Percentiles rank a stretch among this genome's conserved stretches.
Conservation (phyloP, 2,329 filamentous ascomycete genomes). For the Aspergillus aculeatus region DNA sequence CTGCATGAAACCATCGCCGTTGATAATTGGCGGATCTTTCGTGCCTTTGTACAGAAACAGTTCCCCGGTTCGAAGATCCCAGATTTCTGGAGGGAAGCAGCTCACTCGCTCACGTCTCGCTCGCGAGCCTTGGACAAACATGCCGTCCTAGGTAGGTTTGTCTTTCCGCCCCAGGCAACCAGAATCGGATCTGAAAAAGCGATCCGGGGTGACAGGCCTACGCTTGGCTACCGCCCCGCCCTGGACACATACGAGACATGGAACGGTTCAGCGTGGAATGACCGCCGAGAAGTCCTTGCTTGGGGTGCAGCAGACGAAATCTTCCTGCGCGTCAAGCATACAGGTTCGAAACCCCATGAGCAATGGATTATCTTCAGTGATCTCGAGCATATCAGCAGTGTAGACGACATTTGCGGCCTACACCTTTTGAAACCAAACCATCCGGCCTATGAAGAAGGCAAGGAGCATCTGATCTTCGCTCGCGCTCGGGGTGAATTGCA, state of each 20-base stretch:
- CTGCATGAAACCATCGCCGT: conserved; percentile 48
- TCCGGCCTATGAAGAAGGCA: conserved; percentile 29
- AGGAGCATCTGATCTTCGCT: conserved; percentile 54
- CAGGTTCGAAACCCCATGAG: conserved; percentile 33
- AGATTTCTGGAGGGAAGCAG: conserved; percentile 50
- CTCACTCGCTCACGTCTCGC: conserved; percentile 55
- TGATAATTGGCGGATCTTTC: conserved; percentile 50
- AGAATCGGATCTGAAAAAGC: conserved; percentile 34
- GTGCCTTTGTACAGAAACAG: conserved; percentile 47
- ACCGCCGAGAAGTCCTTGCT: conserved; percentile 56
- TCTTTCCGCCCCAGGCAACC: conserved; percentile 48
- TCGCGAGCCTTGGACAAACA: conserved; percentile 58
- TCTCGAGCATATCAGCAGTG: conserved; percentile 50
- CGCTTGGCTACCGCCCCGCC: conserved; percentile 58
- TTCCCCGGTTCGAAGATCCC: conserved; percentile 49
- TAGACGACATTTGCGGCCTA: conserved; percentile 60
- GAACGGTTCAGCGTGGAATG: conserved; percentile 46
- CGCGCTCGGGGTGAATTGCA: conserved; percentile 56
- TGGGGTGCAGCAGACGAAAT: conserved; percentile 62
- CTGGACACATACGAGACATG: conserved; percentile 59
- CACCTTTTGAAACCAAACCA: conserved; percentile 51
- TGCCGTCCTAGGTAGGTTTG: conserved; percentile 55
- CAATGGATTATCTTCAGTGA: conserved; percentile 56
- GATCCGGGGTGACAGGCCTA: conserved; percentile 49
- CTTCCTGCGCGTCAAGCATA: conserved; percentile 50